Base-by-base conservation (phyloP, 129 eudicot genomes). In the Arctium minus region DNA sequence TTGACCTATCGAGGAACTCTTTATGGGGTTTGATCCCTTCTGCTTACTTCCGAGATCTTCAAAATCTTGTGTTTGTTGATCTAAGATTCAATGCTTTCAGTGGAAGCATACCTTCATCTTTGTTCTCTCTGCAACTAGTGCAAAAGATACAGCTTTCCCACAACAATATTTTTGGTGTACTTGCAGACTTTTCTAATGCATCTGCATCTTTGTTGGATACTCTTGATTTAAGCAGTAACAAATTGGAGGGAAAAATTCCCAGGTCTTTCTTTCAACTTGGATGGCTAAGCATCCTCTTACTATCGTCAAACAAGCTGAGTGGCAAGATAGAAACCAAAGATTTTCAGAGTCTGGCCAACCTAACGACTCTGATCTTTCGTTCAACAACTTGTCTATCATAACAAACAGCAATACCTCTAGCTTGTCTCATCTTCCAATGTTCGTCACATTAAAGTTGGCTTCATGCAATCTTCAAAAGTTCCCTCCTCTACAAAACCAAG, bases 191-290 rank as follows among this genome's bases (percentile, higher is more conserved):
- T 42, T 22, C 82, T 6, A 80, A 74, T 29, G 65, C 80, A 1
- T 81, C 85, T 0, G 32, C 22, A 11, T 77, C 91, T 30, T 60
- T 62, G 36, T 73, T 90, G 68, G 88, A 78, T 15, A 84, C 86
- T 31, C 89, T 92, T 27, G 97, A 92, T 86, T 84, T 94, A 60
- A 89, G 94, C 60, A 46, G 86, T 72, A 94, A 94, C 72, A 72
- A 71, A 1, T 67, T 94, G 10, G 40, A 76, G 5, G 88, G 88
- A 72, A 42, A 30, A 15, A 46, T 86, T 44, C 88, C 88, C 15
- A 68, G 53, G 29, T 86, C 88, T 5, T 70, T 91, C 79, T 91
- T 92, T 79, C 37, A 87, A 48, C 92, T 92, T 11, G 6, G 3
- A 80, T 30, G 62, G 10, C 87, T 94, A 32, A 85, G 8, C 0